phyloP scores from a whole-genome alignment of 2,329 filamentous ascomycete genomes.

The Pseudogymnoascus sp. region DNA sequence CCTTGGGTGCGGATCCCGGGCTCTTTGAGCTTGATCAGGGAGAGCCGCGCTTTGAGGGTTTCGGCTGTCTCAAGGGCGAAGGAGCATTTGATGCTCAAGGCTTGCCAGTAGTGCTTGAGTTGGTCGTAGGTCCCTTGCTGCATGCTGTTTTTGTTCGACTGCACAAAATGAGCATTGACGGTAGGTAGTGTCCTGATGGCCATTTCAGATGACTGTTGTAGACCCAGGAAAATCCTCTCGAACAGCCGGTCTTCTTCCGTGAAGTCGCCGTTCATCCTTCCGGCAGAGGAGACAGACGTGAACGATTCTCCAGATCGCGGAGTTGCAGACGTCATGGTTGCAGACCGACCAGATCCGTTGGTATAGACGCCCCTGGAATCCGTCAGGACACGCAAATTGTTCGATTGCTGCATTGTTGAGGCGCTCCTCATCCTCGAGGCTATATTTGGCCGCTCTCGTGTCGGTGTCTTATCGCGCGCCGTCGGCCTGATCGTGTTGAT shows the following conservation, averaged over 20 bases:
- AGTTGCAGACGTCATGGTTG: slow-evolving; percentile 47
- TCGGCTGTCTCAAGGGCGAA: slow-evolving; percentile 66
- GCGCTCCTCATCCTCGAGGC: slow-evolving; percentile 26
- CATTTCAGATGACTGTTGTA: slow-evolving; percentile 65
- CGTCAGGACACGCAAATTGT: slow-evolving; percentile 44
- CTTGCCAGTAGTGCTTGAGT: slow-evolving; percentile 57
- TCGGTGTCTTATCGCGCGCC: slow-evolving; percentile 46
- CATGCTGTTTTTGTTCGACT: slow-evolving; percentile 46
- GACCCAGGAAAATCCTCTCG: slow-evolving; percentile 70
- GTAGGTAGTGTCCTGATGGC: slow-evolving; percentile 63
- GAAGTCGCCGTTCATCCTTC: slow-evolving; percentile 45
- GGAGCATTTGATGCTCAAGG: slow-evolving; percentile 63
- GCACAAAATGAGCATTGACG: slow-evolving; percentile 58
- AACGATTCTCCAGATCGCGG: slow-evolving; percentile 80
- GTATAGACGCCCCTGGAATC: slow-evolving; percentile 43
- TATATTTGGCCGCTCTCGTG: slow-evolving; percentile 38
- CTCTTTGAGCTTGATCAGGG: slow-evolving; percentile 76
- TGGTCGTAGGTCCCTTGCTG: slow-evolving; percentile 50
- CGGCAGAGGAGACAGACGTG: slow-evolving; percentile 28
- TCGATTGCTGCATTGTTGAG: slow-evolving; percentile 25
- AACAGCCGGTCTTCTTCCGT: slow-evolving; percentile 73
- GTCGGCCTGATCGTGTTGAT: slow-evolving; percentile 39
- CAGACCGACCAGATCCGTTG: slow-evolving; percentile 42
- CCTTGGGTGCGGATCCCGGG: slow-evolving; percentile 60
- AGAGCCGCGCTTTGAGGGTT: slow-evolving; percentile 62